Percentiles rank a stretch among this genome's conserved stretches.
These are phyloP conservation scores for Saitozyma sp. DNA, from an alignment of 768 basidiomycete species.

Conservation along the genomic window DNA sequence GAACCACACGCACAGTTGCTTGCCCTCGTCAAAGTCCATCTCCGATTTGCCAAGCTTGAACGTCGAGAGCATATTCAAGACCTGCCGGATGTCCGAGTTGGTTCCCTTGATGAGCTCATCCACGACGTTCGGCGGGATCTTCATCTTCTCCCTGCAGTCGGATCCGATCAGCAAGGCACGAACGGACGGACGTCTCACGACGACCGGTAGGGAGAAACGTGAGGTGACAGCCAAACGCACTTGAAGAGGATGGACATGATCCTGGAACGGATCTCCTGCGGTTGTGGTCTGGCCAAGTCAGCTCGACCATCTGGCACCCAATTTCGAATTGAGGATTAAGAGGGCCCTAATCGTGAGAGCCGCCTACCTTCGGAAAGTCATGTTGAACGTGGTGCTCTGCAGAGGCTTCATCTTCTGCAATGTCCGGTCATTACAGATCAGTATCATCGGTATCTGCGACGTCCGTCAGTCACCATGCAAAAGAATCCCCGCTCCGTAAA, in stretches of 20 bases:
- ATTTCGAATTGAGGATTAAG: conserved; percentile 8
- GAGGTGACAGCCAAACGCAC: conserved; percentile 56
- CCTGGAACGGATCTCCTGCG: conserved; percentile 73
- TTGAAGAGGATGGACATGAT: conserved; percentile 86
- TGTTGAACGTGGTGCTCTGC: conserved; percentile 65
- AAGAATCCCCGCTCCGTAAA: no score
- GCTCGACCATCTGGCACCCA: background rate
- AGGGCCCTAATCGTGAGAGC: background rate
- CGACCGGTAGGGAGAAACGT: background rate
- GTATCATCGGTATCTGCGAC: conserved; percentile 85
- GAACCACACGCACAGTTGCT: conserved; percentile 69
- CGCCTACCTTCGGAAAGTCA: conserved; percentile 74
- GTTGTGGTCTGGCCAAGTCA: conserved; percentile 65
- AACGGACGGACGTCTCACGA: no score
- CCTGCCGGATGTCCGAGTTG: conserved; percentile 91
- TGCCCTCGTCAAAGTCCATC: conserved; percentile 90
- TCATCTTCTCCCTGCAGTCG: conserved; percentile 78
- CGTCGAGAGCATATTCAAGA: conserved; percentile 96
- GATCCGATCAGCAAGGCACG: background rate
- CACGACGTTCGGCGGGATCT: conserved; percentile 83
- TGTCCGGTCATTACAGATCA: conserved; percentile 87
- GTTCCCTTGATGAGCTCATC: conserved; percentile 87
- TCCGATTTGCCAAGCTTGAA: conserved; percentile 77
- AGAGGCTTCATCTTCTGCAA: conserved; percentile 92
- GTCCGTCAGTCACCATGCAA: no score